These are phyloP conservation scores for Nitzschia sp. DNA, from an alignment of 108 stramenopile species.

Conservation along the genomic window DNA sequence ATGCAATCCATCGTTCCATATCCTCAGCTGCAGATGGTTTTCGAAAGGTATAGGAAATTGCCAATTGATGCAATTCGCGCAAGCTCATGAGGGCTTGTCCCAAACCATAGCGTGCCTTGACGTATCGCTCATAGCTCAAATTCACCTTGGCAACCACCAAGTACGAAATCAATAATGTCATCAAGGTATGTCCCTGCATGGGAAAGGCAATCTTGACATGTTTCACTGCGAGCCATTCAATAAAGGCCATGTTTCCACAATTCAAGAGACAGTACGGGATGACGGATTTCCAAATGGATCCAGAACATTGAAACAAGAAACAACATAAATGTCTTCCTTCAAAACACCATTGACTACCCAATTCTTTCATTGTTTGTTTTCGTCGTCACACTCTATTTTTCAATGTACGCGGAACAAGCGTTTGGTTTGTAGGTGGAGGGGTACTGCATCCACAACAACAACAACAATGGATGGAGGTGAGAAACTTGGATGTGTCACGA, in stretches of 20 bases:
- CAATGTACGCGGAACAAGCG: no score
- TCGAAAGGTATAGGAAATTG: constrained; percentile 23
- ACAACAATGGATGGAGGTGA: no score
- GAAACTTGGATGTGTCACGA: no score
- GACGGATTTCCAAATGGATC: constrained; percentile 41
- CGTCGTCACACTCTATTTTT: no score
- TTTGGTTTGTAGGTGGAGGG: no score
- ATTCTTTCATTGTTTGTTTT: constrained; percentile 4
- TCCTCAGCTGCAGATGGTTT: not conserved
- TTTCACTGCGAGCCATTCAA: constrained; percentile 7
- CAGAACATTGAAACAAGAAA: constrained; percentile 18
- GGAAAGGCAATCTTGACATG: constrained; percentile 28
- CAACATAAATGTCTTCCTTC: constrained; percentile 5
- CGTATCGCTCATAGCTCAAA: constrained; percentile 54
- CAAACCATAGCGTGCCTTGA: constrained; percentile 31
- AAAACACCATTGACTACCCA: not conserved
- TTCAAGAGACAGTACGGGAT: constrained; percentile 56
- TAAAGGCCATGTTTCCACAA: constrained; percentile 23
- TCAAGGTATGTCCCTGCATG: constrained; percentile 45
- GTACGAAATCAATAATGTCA: constrained; percentile 52
- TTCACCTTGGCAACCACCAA: constrained; percentile 55
- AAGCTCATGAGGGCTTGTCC: constrained; percentile 32
- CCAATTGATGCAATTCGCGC: constrained; percentile 52
- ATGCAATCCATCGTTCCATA: not conserved
- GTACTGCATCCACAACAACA: no score